phyloP scores from a whole-genome alignment of 139 green algal species.

The Eudorina sp. region DNA sequence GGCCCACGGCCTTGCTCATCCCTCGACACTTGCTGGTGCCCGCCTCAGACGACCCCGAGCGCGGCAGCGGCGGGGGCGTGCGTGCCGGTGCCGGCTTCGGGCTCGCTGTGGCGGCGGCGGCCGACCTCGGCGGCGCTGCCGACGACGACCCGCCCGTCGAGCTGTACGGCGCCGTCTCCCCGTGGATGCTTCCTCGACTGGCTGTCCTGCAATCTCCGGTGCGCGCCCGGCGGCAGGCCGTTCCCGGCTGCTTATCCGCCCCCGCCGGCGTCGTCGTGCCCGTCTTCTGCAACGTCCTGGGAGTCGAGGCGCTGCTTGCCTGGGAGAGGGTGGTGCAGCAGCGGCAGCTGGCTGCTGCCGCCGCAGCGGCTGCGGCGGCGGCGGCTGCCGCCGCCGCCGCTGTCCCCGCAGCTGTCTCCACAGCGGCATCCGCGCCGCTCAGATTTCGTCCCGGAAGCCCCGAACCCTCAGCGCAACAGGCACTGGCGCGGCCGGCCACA shows the following conservation, averaged over 20 bases:
- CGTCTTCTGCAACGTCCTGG: conserved; percentile 35
- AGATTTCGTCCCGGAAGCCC: too few species aligned
- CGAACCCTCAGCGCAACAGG: too few species aligned
- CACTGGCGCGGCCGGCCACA: too few species aligned
- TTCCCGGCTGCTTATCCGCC: conserved; percentile 28
- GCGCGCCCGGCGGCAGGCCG: not conserved
- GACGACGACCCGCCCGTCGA: not conserved
- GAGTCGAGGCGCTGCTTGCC: conserved; percentile 23
- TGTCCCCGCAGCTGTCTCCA: too few species aligned
- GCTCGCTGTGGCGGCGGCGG: too few species aligned
- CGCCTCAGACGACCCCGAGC: not conserved
- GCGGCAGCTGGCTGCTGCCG: not conserved
- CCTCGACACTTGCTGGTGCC: not conserved
- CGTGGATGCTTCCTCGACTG: not conserved
- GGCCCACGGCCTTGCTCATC: not conserved
- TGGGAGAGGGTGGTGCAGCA: conserved; percentile 11
- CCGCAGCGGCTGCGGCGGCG: too few species aligned
- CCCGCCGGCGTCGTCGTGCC: conserved; percentile 27
- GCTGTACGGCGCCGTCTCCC: not conserved
- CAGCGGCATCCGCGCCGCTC: too few species aligned
- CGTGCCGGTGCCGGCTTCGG: too few species aligned
- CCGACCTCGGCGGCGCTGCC: too few species aligned
- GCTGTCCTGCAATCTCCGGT: not conserved
- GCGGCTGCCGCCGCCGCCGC: too few species aligned
- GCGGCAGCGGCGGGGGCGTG: too few species aligned